Conservation (phyloP, 768 basidiomycete species). For the Psilocybe azurescens region DNA sequence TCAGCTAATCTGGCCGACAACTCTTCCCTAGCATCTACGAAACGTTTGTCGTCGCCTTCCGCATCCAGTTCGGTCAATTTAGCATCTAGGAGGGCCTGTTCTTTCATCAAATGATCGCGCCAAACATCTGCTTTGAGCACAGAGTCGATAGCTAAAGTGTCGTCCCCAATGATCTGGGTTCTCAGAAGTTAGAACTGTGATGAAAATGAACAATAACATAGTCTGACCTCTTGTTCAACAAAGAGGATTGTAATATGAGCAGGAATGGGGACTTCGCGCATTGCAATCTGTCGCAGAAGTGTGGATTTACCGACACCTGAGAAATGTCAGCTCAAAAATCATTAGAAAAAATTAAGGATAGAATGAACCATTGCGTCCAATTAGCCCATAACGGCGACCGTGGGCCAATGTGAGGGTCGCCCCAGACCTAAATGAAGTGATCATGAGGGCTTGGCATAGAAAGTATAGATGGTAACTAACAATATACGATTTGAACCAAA, state of each 20-base stretch:
- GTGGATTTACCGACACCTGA: conserved; percentile 96
- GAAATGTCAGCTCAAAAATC: conserved; percentile 5
- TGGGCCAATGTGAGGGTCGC: conserved; percentile 88
- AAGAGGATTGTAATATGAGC: conserved; percentile 96
- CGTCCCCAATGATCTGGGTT: conserved; percentile 86
- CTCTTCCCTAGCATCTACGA: conserved; percentile 88
- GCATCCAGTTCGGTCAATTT: conserved; percentile 74
- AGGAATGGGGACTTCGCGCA: conserved; percentile 94
- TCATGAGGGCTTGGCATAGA: neutral
- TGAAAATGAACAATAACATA: neutral
- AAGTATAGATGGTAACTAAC: conserved; percentile 39
- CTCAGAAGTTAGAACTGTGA: neutral
- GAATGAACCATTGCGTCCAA: conserved; percentile 80
- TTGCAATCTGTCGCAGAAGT: conserved; percentile 89
- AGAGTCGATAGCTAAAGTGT: conserved; percentile 89
- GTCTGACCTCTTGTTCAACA: conserved; percentile 92
- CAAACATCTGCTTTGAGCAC: conserved; percentile 99
- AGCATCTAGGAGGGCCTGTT: conserved; percentile 79
- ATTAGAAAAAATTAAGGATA: neutral
- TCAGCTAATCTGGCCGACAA: conserved; percentile 82
- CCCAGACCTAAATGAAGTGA: conserved; percentile 59
- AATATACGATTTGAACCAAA: conserved; percentile 96
- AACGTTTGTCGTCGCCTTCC: conserved; percentile 78
- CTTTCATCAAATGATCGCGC: conserved; percentile 89
- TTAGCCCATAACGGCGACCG: conserved; percentile 89